A percentile compares a stretch with the other conserved stretches of the same genome.
These are phyloP conservation scores for Neospora caninum DNA, from an alignment of 169 alveolate genomes.

Conservation along the genomic window DNA sequence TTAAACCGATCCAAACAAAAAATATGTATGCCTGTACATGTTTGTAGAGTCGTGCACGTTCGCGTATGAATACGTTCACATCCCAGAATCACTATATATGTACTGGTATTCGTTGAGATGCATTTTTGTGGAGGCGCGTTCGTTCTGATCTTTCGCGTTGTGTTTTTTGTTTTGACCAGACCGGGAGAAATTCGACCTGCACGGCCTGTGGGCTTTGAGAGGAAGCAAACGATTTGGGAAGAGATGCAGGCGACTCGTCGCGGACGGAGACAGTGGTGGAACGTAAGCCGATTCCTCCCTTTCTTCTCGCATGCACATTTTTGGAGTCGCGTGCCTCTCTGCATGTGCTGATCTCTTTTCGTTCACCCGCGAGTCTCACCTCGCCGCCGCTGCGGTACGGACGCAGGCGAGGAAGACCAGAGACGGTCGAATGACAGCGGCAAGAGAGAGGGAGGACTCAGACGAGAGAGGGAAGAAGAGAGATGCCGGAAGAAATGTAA, in stretches of 20 bases:
- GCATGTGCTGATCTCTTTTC: neutral
- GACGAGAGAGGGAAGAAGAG: no score
- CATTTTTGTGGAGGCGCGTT: neutral
- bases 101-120: no score
- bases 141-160: neutral
- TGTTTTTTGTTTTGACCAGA: slow-evolving; percentile 43
- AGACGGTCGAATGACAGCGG: no score
- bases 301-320: neutral
- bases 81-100: no score
- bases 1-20: no score
- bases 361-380: no score
- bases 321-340: neutral
- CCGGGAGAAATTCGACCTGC: slow-evolving; percentile 89
- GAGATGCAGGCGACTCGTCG: slow-evolving; percentile 59
- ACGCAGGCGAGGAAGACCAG: no score
- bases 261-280: slow-evolving; percentile 48
- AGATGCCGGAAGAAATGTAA: no score
- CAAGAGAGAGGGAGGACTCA: no score
- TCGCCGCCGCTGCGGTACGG: neutral
- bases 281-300: slow-evolving; percentile 14
- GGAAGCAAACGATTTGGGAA: slow-evolving; percentile 47
- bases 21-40: no score
- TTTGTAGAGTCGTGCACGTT: no score
- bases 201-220: slow-evolving; percentile 82
- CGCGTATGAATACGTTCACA: no score